Base-by-base conservation (phyloP, 768 basidiomycete species). In the Amanita pallidorosea region DNA sequence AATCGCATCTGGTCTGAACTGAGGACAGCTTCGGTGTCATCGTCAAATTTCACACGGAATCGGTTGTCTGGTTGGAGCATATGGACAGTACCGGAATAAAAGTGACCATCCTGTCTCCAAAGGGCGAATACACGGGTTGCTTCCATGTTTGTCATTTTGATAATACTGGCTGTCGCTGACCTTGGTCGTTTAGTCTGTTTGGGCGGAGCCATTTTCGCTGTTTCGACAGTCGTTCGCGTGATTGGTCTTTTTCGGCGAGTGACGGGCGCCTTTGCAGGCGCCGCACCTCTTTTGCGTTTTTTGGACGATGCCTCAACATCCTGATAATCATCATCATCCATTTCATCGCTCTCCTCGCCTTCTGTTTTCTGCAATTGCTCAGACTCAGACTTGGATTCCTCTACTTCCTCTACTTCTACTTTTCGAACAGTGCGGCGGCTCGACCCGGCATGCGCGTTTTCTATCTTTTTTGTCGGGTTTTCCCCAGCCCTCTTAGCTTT, bases 41-140 rank as follows among this genome's bases (percentile, higher is more conserved):
- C 88, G 57, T 89, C 87, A 59, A 88, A 91, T n/a, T 67, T 65
- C 56, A 91, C 62, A 23, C 58, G 46, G 61, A 78, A 83, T 3
- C 57, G 60, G 29, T 58, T 60, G 23, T 59, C 60, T 22, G 42
- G 57, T 20, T 55, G 51, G 46, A 61, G 55, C 15, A 69, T 67
- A 48, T 78, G 59, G 23, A 85, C 71, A 33, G 64, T 69, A 13
- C 85, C 88, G 15, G 78, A 63, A 60, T 80, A 85, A 64, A 72
- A 90, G 56, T 73, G 71, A 3, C 72, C 74, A 45, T 80, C 79
- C 41, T 66, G 63, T 54, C 69, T 76, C 85, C 84, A 87, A 9
- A 82, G 59, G 7, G 83, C 85, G 56, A 85, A 80, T n/a, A 88
- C 81, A 5, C 77, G 76, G 11, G 81, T 83, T 18, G 74, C 67